Evolutionary conservation across 2,329 filamentous ascomycete genomes (phyloP), one percentile per base, ranked within the genome.

Genomic region (Camillea tinctor): DNA sequence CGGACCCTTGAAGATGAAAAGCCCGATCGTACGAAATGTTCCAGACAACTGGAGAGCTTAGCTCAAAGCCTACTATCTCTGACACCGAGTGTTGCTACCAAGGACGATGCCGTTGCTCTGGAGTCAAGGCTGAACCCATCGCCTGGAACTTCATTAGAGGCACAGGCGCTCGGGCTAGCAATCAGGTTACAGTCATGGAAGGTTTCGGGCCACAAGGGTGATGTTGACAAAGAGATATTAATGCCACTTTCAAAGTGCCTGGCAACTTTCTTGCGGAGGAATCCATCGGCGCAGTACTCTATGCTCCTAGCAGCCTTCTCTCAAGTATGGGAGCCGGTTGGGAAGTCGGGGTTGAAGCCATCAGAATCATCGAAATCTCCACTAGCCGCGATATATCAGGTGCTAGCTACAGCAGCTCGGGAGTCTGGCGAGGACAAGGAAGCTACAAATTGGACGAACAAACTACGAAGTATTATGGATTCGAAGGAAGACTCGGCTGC

Each of bases 101-200:
- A 84, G 9, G 84, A 88, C 49, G 90, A 93, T 68, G 73, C 73
- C 3, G 65, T 79, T 1, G 86, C 86, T 0, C 69, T 75, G 3
- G 83, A 88, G 60, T 74, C 79, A 8, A 79, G 81, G 23, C 72
- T 86, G 7, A 85, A 81, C 61, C 80, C 87, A 3, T 78, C 79
- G 1, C 87, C 90, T 1, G 76, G 80, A 21, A 73, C 78, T 1
- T 84, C 84, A 1, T 81, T 93, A 54, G 81, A 84, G 62, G 72
- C 92, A 0, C 90, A 93, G 66, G 76, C 80, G 1, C 72, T 90
- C 1, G 89, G 86, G 9, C 80, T 93, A 48, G 79, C 81, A 22
- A 77, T 82, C 7, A 83, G 88, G 26, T 73, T 88, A n/a, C 76
- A 79, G 50, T 91, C 86, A 82, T 92, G 89, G 89, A 78, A 74